These are phyloP conservation scores for Sporothrix sp. DNA, from an alignment of 2,329 filamentous ascomycete species.

Conservation along the genomic window DNA sequence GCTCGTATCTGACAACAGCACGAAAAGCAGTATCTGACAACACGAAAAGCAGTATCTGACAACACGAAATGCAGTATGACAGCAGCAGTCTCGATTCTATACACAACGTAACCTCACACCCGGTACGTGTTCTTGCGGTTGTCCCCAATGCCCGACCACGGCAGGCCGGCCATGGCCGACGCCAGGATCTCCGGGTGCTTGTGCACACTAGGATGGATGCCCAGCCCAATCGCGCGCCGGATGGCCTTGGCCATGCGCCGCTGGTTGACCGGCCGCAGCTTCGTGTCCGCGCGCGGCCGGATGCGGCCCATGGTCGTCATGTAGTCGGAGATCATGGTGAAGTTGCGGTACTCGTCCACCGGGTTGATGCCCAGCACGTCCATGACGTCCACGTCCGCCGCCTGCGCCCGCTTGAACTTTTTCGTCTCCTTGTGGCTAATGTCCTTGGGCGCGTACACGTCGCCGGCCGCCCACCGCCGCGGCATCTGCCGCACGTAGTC, in stretches of 20 bases:
- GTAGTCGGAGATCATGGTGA: constrained; percentile 81
- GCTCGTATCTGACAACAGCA: no score
- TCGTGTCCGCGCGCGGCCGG: constrained; percentile 63
- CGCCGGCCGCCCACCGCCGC: constrained; percentile 65
- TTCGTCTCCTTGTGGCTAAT: constrained; percentile 65
- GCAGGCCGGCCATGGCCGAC: constrained; percentile 23
- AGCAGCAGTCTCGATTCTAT: no score
- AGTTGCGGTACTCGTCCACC: constrained; percentile 85
- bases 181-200: constrained; percentile 72
- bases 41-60: neutral
- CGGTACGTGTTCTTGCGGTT: neutral
- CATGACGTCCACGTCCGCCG: constrained; percentile 58
- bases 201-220: constrained; percentile 86
- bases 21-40: neutral
- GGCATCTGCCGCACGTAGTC: constrained; percentile 55
- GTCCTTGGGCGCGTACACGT: constrained; percentile 87
- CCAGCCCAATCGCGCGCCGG: constrained; percentile 76
- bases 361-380: constrained; percentile 74
- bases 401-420: constrained; percentile 60
- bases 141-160: neutral
- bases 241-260: constrained; percentile 89
- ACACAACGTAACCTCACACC: no score
- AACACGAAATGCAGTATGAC: neutral
- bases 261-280: constrained; percentile 81
- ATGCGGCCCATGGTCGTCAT: constrained; percentile 80